Conservation (phyloP, 371 early-diverging fungal species). For the Homolaphlyctis polyrhiza region DNA sequence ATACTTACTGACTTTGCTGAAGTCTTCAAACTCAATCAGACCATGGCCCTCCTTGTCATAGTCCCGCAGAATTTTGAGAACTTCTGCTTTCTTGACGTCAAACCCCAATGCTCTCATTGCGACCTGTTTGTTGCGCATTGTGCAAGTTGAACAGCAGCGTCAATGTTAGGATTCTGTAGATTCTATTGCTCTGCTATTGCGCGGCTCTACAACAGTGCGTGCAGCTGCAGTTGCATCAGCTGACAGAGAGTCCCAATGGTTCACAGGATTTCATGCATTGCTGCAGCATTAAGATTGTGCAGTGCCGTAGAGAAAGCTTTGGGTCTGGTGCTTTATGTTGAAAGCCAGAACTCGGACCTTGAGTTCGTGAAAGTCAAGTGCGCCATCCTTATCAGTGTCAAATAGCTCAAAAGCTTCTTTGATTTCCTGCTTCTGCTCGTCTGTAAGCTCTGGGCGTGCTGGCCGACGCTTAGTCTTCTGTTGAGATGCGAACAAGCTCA, state of each 20-base stretch:
- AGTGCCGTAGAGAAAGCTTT: no score
- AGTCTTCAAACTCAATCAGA: slow-evolving; percentile 57
- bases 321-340: no score
- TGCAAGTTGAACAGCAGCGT: not conserved
- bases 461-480: slow-evolving; percentile 29
- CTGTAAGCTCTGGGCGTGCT: slow-evolving; percentile 46
- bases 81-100: slow-evolving; percentile 66
- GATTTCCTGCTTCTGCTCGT: slow-evolving; percentile 64
- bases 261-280: no score
- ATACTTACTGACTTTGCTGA: slow-evolving; percentile 59
- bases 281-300: no score
- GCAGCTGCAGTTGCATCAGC: no score
- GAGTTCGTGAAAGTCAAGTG: slow-evolving; percentile 69
- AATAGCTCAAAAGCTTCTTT: slow-evolving; percentile 70
- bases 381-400: slow-evolving; percentile 67
- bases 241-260: no score
- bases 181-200: no score
- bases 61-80: slow-evolving; percentile 57
- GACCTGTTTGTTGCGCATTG: slow-evolving; percentile 26
- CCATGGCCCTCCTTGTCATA: slow-evolving; percentile 49
- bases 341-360: slow-evolving; percentile 41
- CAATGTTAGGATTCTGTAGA: no score
- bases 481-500: slow-evolving; percentile 22
- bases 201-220: no score
- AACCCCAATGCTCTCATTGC: slow-evolving; percentile 76